Percentiles rank a stretch among this genome's conserved stretches.
phyloP scores from a whole-genome alignment of 1,284 basidiomycete species.

The Takashimella koratensis region DNA sequence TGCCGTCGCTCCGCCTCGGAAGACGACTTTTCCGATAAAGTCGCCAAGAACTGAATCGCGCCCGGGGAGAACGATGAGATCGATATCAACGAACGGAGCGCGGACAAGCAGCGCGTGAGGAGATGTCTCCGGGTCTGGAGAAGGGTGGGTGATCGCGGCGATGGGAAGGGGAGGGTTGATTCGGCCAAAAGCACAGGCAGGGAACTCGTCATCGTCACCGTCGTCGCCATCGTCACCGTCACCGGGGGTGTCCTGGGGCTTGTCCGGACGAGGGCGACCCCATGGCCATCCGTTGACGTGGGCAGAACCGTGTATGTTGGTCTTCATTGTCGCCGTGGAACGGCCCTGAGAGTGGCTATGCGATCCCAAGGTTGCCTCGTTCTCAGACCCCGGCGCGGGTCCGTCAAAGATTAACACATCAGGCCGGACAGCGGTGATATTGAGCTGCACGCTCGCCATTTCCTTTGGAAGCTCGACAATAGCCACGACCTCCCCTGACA shows the following conservation, averaged over 20 bases:
- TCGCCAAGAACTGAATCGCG: constrained; percentile 38
- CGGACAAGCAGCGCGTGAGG: constrained; percentile 33
- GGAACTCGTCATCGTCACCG: constrained; percentile 3
- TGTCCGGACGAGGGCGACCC: no score
- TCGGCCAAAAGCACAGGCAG: constrained; percentile 21
- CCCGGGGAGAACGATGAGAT: constrained; percentile 42
- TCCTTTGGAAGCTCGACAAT: constrained; percentile 37
- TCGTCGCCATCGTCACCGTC: neutral
- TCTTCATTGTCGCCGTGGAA: constrained; percentile 10
- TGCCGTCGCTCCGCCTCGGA: constrained; percentile 46
- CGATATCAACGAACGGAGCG: constrained; percentile 40
- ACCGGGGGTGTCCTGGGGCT: no score
- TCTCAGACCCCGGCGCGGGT: constrained; percentile 11
- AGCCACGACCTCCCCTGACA: constrained; percentile 44
- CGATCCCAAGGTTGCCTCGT: neutral
- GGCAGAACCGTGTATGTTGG: no score
- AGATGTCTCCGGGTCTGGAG: constrained; percentile 12
- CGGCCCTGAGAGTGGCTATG: no score
- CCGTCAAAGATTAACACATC: constrained; percentile 48
- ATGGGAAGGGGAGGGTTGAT: constrained; percentile 20
- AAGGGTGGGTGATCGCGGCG: constrained; percentile 9
- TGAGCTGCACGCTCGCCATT: constrained; percentile 28
- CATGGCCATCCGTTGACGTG: neutral
- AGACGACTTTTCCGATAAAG: constrained; percentile 47
- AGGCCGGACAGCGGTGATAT: constrained; percentile 38